Evolutionary conservation across 192 early-diverging fungal species (phyloP), one percentile per base, ranked within the genome.

Genomic region (Gaertneriomyces semiglobifer): DNA sequence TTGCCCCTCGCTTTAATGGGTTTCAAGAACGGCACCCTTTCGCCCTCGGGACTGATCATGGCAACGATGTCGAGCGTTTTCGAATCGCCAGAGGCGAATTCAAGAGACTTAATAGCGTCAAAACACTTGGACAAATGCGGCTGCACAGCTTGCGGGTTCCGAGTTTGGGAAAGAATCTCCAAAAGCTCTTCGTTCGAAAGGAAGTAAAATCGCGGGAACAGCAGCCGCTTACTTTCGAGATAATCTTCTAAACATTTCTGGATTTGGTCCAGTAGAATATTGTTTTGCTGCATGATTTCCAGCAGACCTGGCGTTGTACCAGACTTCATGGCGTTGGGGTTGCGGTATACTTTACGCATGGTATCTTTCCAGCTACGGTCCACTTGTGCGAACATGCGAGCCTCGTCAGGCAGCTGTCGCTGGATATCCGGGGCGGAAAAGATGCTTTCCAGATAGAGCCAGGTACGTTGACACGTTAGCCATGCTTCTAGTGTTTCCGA

Each of bases 211-310:
- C 84, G 71, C 16, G 84, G 84, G 68, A 86, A 86, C 41, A 86
- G 71, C 3, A 86, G 74, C 16, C 84, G 69, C 62, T 86, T 86
- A 51, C 73, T 76, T 58, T 86, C 84, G 16, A 86, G 66, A 63
- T 86, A 86, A 47, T 86, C 84, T 69, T 86, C 84, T 16, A 86
- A 58, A 53, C 84, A 86, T 69, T 86, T 86, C 61, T 86, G 84
- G 54, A 86, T 86, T 63, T 86, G 80, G 43, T 86, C 84, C 10
- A 86, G 62, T 18, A 86, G 67, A 42, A 74, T 61, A 60, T 86
- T 86, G 66, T 84, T 84, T 48, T 86, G 84, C 63, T 78, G 74
- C 74, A 86, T 74, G 18, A 69, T 82, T 69, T 86, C 84, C 39
- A 86, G 71, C 40, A 83, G 51, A 0, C 84, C 84, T 7, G 84